Conservation (phyloP, 2,329 filamentous ascomycete genomes). For the Trichoderma aggressivum region DNA sequence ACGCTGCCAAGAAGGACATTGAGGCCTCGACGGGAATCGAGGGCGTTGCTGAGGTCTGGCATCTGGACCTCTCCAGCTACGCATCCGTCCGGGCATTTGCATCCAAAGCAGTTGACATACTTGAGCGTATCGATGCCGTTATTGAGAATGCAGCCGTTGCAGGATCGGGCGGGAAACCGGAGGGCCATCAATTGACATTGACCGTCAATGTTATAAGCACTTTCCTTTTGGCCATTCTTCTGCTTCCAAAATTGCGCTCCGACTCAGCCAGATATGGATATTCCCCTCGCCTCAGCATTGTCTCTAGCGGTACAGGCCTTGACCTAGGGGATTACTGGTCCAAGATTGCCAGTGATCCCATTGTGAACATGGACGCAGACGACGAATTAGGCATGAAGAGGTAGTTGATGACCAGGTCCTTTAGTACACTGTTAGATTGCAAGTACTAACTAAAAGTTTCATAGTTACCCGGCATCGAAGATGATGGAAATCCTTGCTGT, state of each 20-base stretch:
- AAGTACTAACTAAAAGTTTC: not conserved
- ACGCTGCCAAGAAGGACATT: slow-evolving; percentile 39
- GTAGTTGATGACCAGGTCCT: not conserved
- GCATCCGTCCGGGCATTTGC: slow-evolving; percentile 37
- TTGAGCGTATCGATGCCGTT: slow-evolving; percentile 43
- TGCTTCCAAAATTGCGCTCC: slow-evolving; percentile 39
- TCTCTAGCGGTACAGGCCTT: slow-evolving; percentile 38
- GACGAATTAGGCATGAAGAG: not conserved
- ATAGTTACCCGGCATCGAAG: slow-evolving; percentile 29
- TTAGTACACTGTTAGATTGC: not conserved
- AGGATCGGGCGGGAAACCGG: slow-evolving; percentile 23
- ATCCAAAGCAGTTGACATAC: slow-evolving; percentile 20
- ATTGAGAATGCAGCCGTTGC: slow-evolving; percentile 40
- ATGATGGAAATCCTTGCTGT: slow-evolving; percentile 27
- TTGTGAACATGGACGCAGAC: not conserved
- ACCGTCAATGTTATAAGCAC: slow-evolving; percentile 48
- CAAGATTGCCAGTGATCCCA: not conserved
- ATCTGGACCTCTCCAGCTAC: slow-evolving; percentile 42
- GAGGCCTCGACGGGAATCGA: slow-evolving; percentile 28
- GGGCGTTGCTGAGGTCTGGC: slow-evolving; percentile 40
- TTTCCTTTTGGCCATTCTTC: slow-evolving; percentile 41
- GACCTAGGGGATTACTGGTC: not conserved
- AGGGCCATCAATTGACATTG: slow-evolving; percentile 43
- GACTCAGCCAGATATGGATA: slow-evolving; percentile 28
- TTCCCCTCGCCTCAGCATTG: slow-evolving; percentile 31